Percentiles rank a stretch among this genome's conserved stretches.
Conservation (phyloP, 2,329 filamentous ascomycete genomes). For the Aspergillus niger region DNA sequence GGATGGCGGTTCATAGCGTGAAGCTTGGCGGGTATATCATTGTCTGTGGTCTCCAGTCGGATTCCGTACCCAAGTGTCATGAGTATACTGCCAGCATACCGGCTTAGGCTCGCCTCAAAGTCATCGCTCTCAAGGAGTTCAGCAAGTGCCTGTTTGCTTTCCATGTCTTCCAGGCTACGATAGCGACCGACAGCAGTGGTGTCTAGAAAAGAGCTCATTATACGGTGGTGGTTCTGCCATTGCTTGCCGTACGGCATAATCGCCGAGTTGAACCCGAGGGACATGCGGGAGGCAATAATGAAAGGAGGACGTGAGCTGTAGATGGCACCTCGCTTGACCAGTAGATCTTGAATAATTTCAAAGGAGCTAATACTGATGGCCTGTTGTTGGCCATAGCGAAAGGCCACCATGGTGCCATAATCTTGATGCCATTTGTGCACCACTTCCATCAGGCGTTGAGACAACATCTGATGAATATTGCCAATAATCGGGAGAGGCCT, state of each 20-base stretch:
- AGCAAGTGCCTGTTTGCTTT: slow-evolving; percentile 48
- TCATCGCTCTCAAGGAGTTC: slow-evolving; percentile 40
- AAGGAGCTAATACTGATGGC: neutral
- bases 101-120: slow-evolving; percentile 43
- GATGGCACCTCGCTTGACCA: neutral
- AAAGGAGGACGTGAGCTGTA: neutral
- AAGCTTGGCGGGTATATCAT: neutral
- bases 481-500: neutral
- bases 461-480: neutral
- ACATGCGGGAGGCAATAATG: neutral
- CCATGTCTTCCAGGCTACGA: slow-evolving; percentile 48
- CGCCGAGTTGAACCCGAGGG: neutral
- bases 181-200: slow-evolving; percentile 37
- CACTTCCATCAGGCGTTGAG: neutral
- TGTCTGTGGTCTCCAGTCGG: neutral
- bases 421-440: neutral
- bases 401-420: neutral
- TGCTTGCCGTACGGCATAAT: neutral
- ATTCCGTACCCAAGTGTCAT: neutral
- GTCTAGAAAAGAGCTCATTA: slow-evolving; percentile 41
- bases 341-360: neutral
- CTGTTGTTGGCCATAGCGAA: neutral
- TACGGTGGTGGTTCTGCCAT: slow-evolving; percentile 36
- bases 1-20: neutral
- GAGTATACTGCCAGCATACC: neutral